Evolutionary conservation across 2,329 filamentous ascomycete genomes (phyloP), one percentile per base, ranked within the genome.

Genomic region (Aureobasidium uvarum): DNA sequence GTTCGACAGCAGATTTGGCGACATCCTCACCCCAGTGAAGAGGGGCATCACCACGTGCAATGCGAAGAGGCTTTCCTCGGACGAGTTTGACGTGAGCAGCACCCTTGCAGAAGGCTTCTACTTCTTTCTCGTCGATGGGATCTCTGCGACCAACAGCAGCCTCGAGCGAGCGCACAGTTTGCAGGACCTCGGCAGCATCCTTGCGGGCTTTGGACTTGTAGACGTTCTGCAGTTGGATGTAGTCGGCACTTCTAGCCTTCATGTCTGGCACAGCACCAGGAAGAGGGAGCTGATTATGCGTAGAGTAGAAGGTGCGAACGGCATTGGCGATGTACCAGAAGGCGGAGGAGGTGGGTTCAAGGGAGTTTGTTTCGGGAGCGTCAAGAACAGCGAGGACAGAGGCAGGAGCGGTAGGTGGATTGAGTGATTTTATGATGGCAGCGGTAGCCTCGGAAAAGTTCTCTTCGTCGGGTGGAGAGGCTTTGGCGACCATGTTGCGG

Each of bases 51-150:
- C 77, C 70, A 18, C 76, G 74, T 1, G 78, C 76, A n/a, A 82
- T 71, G 41, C 82, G 82, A 55, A 87, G 81, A 3, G 80, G 78
- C 33, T 81, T 78, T 20, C 86, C 86, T 33, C 89, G 89, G 66
- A 98, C 88, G 55, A 98, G 85, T 77, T 95, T 96, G 74, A 96
- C 89, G 74, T 96, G 95, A 54, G 90, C 90, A 58, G 93, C 94
- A 70, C 96, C 96, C 78, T 96, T 97, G 84, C 94, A 98, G 77
- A 97, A 98, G 41, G 89, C 82, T 73, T 96, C 93, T 52, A 98
- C 88, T 71, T 96, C 91, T 62, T 85, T 85, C 51, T 86, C 81
- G 54, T 89, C 83, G 65, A 96, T 83, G 2, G 73, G 68, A 2
- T 72, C 72, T 2, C 72, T 68, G 14, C 72, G 72, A 76, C 85